A percentile compares a stretch with the other conserved stretches of the same genome.
These are phyloP conservation scores for Iris macrosiphon DNA, from an alignment of 106 monocot species.

Conservation along the genomic window DNA sequence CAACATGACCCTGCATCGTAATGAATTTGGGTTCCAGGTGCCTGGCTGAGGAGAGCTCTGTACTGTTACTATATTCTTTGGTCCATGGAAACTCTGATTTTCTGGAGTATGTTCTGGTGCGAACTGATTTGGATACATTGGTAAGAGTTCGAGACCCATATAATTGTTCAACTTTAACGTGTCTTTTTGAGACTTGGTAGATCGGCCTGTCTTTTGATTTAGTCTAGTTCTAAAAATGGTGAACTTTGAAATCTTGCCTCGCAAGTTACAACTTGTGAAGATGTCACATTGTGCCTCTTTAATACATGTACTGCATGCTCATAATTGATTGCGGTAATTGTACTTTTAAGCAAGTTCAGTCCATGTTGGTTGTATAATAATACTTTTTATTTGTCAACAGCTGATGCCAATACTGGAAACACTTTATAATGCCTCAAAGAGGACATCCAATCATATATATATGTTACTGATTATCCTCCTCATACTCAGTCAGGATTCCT, in stretches of 20 bases:
- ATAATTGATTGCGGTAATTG: too few relatives aligned
- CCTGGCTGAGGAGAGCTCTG: conserved; percentile 74
- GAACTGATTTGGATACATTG: conserved; percentile 97
- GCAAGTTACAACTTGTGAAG: too few relatives aligned
- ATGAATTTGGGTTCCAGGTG: conserved; percentile 32
- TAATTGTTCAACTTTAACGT: not conserved
- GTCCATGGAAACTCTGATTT: conserved; percentile 91
- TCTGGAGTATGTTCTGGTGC: conserved; percentile 92
- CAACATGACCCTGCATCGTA: not conserved
- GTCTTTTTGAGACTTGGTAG: not conserved
- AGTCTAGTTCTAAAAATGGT: not conserved
- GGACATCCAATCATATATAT: conserved; percentile 94
- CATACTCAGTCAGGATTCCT: conserved; percentile 98
- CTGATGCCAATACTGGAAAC: conserved; percentile 92
- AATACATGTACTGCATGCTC: too few relatives aligned
- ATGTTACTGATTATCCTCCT: conserved; percentile 92
- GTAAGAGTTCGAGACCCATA: conserved; percentile 30
- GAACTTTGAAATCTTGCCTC: not conserved
- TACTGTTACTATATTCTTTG: conserved; percentile 80
- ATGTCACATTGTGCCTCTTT: too few relatives aligned
- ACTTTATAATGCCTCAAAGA: conserved; percentile 87
- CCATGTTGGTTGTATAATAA: conserved; percentile 2
- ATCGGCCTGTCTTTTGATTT: not conserved
- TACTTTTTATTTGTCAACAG: conserved; percentile 28
- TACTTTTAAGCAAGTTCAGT: not conserved